These are phyloP conservation scores for Chenopodium suecicum DNA, from an alignment of 148 eudicot genomes.

Conservation along the genomic window DNA sequence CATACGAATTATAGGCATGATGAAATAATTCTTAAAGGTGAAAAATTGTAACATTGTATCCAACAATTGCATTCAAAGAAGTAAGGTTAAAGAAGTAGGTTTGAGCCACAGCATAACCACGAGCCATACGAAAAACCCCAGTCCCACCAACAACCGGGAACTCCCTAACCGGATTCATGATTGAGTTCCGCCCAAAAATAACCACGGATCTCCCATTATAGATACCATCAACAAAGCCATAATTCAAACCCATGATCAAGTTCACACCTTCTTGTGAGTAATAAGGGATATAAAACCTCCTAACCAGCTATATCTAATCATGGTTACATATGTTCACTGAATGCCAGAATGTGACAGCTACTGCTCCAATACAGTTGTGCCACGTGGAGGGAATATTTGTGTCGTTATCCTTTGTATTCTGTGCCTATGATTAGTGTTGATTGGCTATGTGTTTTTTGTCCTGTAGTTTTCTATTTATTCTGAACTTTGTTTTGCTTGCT, in stretches of 20 bases:
- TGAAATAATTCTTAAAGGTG: constrained; percentile 18
- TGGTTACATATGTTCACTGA: too few relatives aligned
- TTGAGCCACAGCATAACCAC: constrained; percentile 31
- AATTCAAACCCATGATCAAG: constrained; percentile 32
- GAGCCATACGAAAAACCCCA: constrained; percentile 46
- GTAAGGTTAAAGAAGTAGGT: constrained; percentile 28
- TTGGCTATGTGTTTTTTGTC: too few relatives aligned
- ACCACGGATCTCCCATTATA: constrained; percentile 50
- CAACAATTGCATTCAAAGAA: constrained; percentile 40
- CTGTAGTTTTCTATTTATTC: too few relatives aligned
- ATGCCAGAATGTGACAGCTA: too few relatives aligned
- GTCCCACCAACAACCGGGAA: constrained; percentile 53
- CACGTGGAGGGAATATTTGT: too few relatives aligned
- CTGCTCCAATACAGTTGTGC: too few relatives aligned
- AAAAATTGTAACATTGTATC: constrained; percentile 36
- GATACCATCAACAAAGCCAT: constrained; percentile 32
- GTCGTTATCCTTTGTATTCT: too few relatives aligned
- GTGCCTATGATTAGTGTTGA: too few relatives aligned
- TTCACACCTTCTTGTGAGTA: constrained; percentile 1
- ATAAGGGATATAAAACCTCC: too few relatives aligned
- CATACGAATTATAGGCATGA: neutral
- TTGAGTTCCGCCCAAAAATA: constrained; percentile 33
- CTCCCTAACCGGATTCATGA: constrained; percentile 27
- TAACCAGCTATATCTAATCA: too few relatives aligned
- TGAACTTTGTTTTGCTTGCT: too few relatives aligned